These are phyloP conservation scores for Leptographium wingfieldii DNA, from an alignment of 2,329 filamentous ascomycete species.

Conservation along the genomic window DNA sequence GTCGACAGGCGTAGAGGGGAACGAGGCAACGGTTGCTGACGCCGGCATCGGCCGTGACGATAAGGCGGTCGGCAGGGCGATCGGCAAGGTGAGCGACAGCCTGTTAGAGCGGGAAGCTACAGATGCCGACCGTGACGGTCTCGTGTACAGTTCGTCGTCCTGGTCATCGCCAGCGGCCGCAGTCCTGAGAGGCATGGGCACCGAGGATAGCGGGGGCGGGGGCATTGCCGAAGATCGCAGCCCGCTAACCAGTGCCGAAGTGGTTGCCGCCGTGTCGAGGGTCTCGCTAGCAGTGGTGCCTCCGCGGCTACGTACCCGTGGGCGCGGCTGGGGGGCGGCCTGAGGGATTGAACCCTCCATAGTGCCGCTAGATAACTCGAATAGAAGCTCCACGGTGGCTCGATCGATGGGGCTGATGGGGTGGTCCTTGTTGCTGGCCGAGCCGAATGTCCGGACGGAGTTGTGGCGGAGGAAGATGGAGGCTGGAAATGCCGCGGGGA, in stretches of 20 bases:
- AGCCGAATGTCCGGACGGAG: neutral
- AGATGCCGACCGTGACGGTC: slow-evolving; percentile 39
- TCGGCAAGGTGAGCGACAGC: slow-evolving; percentile 49
- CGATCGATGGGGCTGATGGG: slow-evolving; percentile 9
- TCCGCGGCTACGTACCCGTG: slow-evolving; percentile 1
- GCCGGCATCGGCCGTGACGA: slow-evolving; percentile 39
- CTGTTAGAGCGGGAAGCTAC: slow-evolving; percentile 42
- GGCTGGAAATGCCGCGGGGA: slow-evolving; percentile 1
- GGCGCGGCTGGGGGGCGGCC: slow-evolving; percentile 2
- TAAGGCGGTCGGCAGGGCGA: slow-evolving; percentile 39
- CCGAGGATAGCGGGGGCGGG: slow-evolving; percentile 12
- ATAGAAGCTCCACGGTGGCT: slow-evolving; percentile 11
- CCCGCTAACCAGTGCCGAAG: slow-evolving; percentile 7
- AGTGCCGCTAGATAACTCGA: neutral
- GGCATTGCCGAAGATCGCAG: slow-evolving; percentile 20
- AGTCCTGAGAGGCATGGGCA: neutral
- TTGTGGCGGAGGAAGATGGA: neutral
- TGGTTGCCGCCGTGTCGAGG: slow-evolving; percentile 6
- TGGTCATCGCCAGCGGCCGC: neutral
- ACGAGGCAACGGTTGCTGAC: slow-evolving; percentile 26
- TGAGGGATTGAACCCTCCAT: slow-evolving; percentile 7
- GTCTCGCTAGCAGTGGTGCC: neutral
- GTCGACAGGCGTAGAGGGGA: slow-evolving; percentile 39
- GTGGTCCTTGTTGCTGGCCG: neutral
- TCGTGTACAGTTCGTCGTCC: slow-evolving; percentile 28